Conservation (phyloP, 441 rosid species). For the Eutrema salsugineum region DNA sequence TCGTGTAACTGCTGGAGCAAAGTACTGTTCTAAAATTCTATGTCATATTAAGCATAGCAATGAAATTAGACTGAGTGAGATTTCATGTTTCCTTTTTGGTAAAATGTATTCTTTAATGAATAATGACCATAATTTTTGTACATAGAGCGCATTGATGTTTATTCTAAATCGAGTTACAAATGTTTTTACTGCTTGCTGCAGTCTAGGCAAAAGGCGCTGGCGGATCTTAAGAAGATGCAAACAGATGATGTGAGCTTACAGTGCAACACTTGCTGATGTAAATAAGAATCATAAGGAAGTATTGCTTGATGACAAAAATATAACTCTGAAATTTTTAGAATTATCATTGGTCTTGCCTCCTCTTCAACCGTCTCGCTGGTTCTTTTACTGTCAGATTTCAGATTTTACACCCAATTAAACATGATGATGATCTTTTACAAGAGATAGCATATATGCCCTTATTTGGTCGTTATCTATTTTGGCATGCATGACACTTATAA, state of each 20-base stretch:
- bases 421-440: neutral
- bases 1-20: neutral
- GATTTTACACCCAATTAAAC: neutral
- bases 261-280: conserved; percentile 27
- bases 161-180: neutral
- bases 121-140: neutral
- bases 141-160: neutral
- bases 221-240: conserved; percentile 72
- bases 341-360: conserved; percentile 1
- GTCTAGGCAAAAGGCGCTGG: conserved; percentile 79
- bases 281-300: conserved; percentile 21
- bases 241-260: conserved; percentile 56
- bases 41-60: neutral
- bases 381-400: neutral
- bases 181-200: conserved; percentile 38
- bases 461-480: neutral
- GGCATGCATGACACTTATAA: neutral
- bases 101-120: neutral
- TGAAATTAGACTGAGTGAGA: neutral
- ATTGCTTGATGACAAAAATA: conserved; percentile 17
- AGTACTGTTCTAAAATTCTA: neutral
- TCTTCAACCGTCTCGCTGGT: neutral
- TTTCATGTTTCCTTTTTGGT: neutral
- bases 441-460: neutral
- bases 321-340: neutral